Base-by-base conservation (phyloP, 2,329 filamentous ascomycete species). In the Sclerotinia glacialis region DNA sequence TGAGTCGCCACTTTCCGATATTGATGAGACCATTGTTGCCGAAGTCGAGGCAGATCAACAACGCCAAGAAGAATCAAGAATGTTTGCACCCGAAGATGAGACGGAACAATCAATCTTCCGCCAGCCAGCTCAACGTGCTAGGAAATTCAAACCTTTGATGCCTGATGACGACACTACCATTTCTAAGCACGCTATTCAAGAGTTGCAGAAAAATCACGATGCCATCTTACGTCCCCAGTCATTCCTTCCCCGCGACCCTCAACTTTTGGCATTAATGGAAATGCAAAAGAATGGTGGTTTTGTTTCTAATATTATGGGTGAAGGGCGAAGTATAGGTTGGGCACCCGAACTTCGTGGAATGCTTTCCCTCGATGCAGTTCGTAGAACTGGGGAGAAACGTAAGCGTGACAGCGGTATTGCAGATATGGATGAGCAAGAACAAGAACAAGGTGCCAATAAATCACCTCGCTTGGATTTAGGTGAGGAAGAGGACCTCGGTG, bases 221-320 rank as follows among this genome's bases (percentile, higher is more conserved):
- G 92, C 90, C 74, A 98, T 98, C 69, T 83, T 97, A 67, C 93
- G 90, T 78, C 86, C 89, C 1, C 87, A 91, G 8, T 87, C 88
- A 0, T 97, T 96, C 78, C 82, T 99, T 54, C 92, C 94, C 1
- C 88, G 91, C 49, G 93, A 99, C 72, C 92, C 93, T 1, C 87
- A 94, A 64, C 83, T 98, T 18, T 83, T 98, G 40, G 91, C 92
- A 44, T 81, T 99, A 28, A 90, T 97, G 82, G 92, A 93, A 73
- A 90, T 97, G 85, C 95, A 97, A 78, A 93, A 90, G 79, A 92
- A 86, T 64, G 94, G 95, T 64, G 91, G 88, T 49, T 98, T 99
- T 74, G 91, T 97, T 23, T 91, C 89, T 5, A 93, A 87, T 73
- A 89, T 97, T 70, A 88, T 97, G 79, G 89, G 91, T 63, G 92